Percentiles rank a stretch among this genome's conserved stretches.
Conservation (phyloP, 768 basidiomycete species). For the Nidularia pulvinata region DNA sequence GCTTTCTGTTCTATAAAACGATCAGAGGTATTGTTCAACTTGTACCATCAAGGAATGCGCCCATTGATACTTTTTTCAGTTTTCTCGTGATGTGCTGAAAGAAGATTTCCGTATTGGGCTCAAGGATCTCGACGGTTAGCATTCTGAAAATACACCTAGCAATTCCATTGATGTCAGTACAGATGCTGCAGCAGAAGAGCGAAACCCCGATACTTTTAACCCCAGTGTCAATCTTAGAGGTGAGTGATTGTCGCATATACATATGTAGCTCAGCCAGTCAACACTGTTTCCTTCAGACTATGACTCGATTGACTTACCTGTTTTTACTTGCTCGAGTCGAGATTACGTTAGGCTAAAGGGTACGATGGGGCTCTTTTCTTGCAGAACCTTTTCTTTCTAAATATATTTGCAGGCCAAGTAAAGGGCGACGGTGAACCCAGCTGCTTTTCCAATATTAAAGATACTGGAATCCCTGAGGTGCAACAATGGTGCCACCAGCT, state of each 20-base stretch:
- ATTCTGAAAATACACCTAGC: background rate
- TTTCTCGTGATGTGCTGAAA: slow-evolving; percentile 53
- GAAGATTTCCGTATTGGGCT: slow-evolving; percentile 60
- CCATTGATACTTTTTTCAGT: slow-evolving; percentile 27
- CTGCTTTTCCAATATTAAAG: slow-evolving; percentile 50
- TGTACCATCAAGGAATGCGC: background rate
- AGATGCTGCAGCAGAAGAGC: slow-evolving; percentile 58
- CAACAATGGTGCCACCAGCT: slow-evolving; percentile 59
- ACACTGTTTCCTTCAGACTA: slow-evolving; percentile 39
- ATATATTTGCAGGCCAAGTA: slow-evolving; percentile 41
- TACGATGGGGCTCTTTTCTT: slow-evolving; percentile 9
- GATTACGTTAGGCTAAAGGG: slow-evolving; percentile 62
- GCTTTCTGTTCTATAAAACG: slow-evolving; percentile 59
- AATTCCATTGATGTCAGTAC: background rate
- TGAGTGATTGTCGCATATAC: slow-evolving; percentile 10
- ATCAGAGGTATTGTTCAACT: slow-evolving; percentile 37
- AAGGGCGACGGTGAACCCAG: slow-evolving; percentile 59
- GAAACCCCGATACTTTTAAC: slow-evolving; percentile 56
- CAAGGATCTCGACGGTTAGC: slow-evolving; percentile 57
- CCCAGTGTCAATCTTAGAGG: slow-evolving; percentile 48
- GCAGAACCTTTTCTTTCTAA: background rate
- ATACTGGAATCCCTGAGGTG: slow-evolving; percentile 57
- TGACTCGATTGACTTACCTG: slow-evolving; percentile 57
- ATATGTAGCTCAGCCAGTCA: background rate
- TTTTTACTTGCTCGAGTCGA: slow-evolving; percentile 60